These are phyloP conservation scores for Mycena capillaripes DNA, from an alignment of 768 basidiomycete genomes.

Conservation along the genomic window DNA sequence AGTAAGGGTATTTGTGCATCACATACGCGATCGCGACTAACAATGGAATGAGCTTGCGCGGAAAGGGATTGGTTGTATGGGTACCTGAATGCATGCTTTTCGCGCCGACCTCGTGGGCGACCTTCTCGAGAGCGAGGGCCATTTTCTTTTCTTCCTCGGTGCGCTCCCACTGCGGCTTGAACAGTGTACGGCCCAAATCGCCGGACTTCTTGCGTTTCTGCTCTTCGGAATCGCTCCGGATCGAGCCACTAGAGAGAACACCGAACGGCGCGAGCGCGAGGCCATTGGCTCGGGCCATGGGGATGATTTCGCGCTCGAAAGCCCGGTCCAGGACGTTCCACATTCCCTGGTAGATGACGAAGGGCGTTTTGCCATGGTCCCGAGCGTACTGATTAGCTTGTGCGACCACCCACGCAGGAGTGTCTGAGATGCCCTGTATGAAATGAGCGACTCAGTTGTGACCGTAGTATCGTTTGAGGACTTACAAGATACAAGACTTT, in stretches of 20 bases:
- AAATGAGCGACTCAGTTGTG: too few relatives aligned
- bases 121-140: conserved; percentile 60
- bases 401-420: conserved; percentile 21
- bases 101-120: conserved; percentile 64
- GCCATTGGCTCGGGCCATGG: conserved; percentile 24
- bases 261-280: conserved; percentile 20
- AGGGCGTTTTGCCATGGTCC: conserved; percentile 14
- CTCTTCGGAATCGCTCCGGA: conserved; percentile 62
- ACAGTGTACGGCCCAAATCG: conserved; percentile 56
- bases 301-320: conserved; percentile 27
- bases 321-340: conserved; percentile 25
- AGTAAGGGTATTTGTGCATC: conserved; percentile 64
- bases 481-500: conserved; percentile 61
- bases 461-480: too few relatives aligned
- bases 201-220: conserved; percentile 17
- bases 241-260: conserved; percentile 47
- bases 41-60: too few relatives aligned
- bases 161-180: conserved; percentile 57
- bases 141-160: conserved; percentile 59
- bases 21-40: conserved; percentile 67
- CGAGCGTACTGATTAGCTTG: conserved; percentile 24
- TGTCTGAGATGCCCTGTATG: conserved; percentile 16
- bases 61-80: too few relatives aligned
- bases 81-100: conserved; percentile 56
- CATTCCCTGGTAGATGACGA: conserved; percentile 13